Evolutionary conservation across 2,329 filamentous ascomycete genomes (phyloP).

Genomic region (Colletotrichum australisinense): DNA sequence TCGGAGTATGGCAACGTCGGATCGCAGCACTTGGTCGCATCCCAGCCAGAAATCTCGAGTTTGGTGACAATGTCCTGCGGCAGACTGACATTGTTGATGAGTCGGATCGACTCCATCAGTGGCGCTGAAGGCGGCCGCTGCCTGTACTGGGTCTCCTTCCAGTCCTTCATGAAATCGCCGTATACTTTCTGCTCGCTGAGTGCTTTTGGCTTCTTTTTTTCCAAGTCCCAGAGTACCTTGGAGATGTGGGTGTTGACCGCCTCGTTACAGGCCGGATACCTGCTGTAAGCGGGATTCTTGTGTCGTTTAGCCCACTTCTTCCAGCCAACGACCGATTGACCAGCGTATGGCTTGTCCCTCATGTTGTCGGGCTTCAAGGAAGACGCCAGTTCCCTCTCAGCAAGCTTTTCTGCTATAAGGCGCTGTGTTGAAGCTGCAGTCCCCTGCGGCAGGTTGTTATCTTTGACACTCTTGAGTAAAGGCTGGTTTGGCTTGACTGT

Average conservation of each 20-base stretch:
- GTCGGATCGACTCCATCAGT: constrained; percentile 3
- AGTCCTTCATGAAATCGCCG: background rate
- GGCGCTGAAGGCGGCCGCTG: background rate
- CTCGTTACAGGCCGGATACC: background rate
- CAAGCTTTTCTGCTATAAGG: background rate
- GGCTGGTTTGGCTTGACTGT: background rate
- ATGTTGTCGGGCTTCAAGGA: background rate
- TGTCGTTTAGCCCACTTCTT: background rate
- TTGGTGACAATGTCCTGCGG: background rate
- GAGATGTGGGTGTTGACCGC: background rate
- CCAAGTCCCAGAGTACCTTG: background rate
- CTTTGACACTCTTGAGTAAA: background rate
- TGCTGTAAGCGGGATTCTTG: background rate
- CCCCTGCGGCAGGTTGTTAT: background rate
- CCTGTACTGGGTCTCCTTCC: background rate
- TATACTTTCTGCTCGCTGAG: background rate
- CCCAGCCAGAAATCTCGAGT: background rate
- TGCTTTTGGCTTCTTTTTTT: background rate
- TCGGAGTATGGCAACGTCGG: background rate
- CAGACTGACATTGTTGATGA: background rate
- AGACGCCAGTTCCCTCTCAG: background rate
- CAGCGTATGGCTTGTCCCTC: background rate
- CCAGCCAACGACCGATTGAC: background rate
- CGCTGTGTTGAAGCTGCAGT: background rate
- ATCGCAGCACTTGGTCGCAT: constrained; percentile 15